Evolutionary conservation across 805 yeast genomes (phyloP).

Genomic region (Dipodascus geniculatus): DNA sequence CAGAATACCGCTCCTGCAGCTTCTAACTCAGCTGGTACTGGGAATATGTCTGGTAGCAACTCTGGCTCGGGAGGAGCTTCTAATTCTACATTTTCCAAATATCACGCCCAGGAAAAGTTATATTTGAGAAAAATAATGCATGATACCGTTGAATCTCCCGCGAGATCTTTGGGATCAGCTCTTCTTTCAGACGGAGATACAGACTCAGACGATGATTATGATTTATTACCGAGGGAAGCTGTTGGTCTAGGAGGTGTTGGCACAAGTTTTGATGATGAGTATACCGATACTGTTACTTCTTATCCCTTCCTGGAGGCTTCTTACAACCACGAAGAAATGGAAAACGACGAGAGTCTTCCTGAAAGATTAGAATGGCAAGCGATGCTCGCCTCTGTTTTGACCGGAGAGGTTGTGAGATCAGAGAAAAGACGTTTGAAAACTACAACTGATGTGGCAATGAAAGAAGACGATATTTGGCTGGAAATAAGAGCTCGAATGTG

Average conservation of each 20-base stretch:
- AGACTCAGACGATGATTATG: conserved; percentile 23
- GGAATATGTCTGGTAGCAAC: not conserved
- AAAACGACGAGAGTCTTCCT: conserved; percentile 25
- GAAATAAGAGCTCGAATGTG: conserved; percentile 74
- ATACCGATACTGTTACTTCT: conserved; percentile 15
- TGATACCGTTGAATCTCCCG: conserved; percentile 53
- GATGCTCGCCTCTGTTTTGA: conserved; percentile 78
- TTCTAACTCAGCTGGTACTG: not conserved
- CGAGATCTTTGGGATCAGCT: conserved; percentile 19
- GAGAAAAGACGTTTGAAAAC: conserved; percentile 51
- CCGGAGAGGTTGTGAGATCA: conserved; percentile 87
- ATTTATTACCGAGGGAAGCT: conserved; percentile 15
- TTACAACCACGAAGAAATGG: conserved; percentile 17
- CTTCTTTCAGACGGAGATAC: conserved; percentile 21
- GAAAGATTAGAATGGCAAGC: conserved; percentile 95
- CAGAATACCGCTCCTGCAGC: not conserved
- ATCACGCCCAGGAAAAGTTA: conserved; percentile 52
- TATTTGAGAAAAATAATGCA: conserved; percentile 54
- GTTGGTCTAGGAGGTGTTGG: conserved; percentile 24
- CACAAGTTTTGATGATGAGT: conserved; percentile 23
- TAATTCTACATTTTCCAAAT: conserved; percentile 16
- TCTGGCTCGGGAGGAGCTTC: not conserved
- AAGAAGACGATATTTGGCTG: conserved; percentile 66
- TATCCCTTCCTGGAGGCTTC: conserved; percentile 13
- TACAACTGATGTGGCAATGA: conserved; percentile 36